These are phyloP conservation scores for Triticum aestivum DNA, from an alignment of 176 grass and related monocot species.

Conservation along the genomic window IWGSC_CS_RefSeq_v2.1 NC_057814.1:222468733-222469232, in stretches of 20 bases:
- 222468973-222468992: not conserved
- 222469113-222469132: not conserved
- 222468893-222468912: constrained; percentile 37
- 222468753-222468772: constrained; percentile 1
- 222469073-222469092: not conserved
- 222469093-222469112: constrained; percentile 2
- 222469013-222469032: not conserved
- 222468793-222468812: constrained; percentile 2
- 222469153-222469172: not conserved
- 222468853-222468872: constrained; percentile 71
- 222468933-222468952: not conserved
- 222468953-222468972: not conserved
- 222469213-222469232: not conserved
- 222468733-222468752: constrained; percentile 64
- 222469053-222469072: not conserved
- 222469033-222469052: not conserved
- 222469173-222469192: not conserved
- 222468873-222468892: constrained; percentile 88
- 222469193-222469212: not conserved
- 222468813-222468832: constrained; percentile 39
- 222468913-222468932: not conserved
- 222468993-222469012: not conserved
- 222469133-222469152: not conserved
- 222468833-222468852: constrained; percentile 74
- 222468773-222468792: not conserved